Base-by-base conservation (phyloP, 495 filamentous ascomycete species). In the Podospora australis region DNA sequence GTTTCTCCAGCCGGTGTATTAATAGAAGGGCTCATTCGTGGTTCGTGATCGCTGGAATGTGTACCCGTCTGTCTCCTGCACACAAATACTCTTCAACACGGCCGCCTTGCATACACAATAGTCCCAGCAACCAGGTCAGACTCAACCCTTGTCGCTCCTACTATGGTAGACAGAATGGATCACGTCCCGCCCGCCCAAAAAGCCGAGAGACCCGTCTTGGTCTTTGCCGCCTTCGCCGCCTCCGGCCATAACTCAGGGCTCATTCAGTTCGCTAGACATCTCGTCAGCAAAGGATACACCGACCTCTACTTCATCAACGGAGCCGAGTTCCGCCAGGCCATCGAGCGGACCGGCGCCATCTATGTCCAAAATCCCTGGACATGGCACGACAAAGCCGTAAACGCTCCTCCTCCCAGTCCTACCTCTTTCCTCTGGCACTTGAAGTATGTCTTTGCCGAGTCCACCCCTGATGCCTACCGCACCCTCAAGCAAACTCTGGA, bases 241-340 rank as follows among this genome's bases (percentile, higher is more conserved):
- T 17, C 55, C 0, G 55, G 58, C 6, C 58, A 58, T 34, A 48
- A 36, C 6, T 16, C 32, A 19, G 47, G 43, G 5, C 46, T 46
- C 21, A 17, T 42, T 20, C 43, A 36, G 8, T 19, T 55, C n/a
- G 40, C 55, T 9, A 38, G 20, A 9, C 49, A 69, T 51, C 54
- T 71, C 1, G 58, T 57, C 32, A 49, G 55, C 8, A 57, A 55
- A 0, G 54, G 56, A n/a, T 63, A 59, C 55, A 51, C 52, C 1
- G 48, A 39, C 22, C 10, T 71, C 11, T 58, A 68, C 11, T 50
- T 70, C 21, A 38, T 52, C n/a, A 55, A 42, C 24, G 41, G 50
- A n/a, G 55, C 62, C n/a, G 55, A 59, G 25, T 49, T 59, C 44
- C 55, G 65, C 35, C 46, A 60, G 17, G 10, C 40, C 3, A 46